Base-by-base conservation (phyloP, 495 filamentous ascomycete genomes). In the Neohortaea acidophila region DNA sequence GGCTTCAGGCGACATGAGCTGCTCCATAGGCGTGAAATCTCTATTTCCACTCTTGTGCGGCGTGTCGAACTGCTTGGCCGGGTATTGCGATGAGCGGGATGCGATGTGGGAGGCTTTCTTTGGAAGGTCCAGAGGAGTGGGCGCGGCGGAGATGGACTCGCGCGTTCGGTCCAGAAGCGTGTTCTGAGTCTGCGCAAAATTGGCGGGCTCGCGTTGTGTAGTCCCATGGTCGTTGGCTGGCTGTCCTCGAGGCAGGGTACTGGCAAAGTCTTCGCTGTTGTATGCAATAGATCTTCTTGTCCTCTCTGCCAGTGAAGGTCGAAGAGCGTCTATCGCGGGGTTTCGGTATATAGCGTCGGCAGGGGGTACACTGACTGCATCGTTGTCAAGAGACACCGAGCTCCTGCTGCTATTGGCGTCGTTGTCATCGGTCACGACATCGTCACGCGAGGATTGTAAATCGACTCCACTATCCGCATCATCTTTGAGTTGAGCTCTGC, bases 81-180 rank as follows among this genome's bases (percentile, higher is more conserved):
- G 71, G 44, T 66, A 73, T 0, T 53, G 20, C 48, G 53, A 82
- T 15, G 42, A 32, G 24, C 39, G 38, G 5, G 53, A 43, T 72
- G 65, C 51, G 66, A 54, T 9, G 53, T 49, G 27, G 41, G 38
- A 51, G 54, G 41, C 56, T 55, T 14, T 55, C 54, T 9, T 57
- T 14, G 34, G 5, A 21, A 45, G 9, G 27, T 32, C 1, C 34
- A 36, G 52, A 9, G 39, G 22, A 15, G 58, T 25, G 18, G 63
- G 61, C 29, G 73, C 44, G 7, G 67, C 56, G 12, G 76, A 81
- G 76, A 93, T 87, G 48, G 78, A 84, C 47, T 75, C 72, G n/a
- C 81, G 68, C 1, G 84, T 92, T 24, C 84, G 77, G 37, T 85
- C 73, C 21, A 74, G 61, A 12, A 93, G 68, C 8, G 46, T 33